These are phyloP conservation scores for Lasiodiplodia gonubiensis DNA, from an alignment of 2,329 filamentous ascomycete genomes.

Conservation along the genomic window DNA sequence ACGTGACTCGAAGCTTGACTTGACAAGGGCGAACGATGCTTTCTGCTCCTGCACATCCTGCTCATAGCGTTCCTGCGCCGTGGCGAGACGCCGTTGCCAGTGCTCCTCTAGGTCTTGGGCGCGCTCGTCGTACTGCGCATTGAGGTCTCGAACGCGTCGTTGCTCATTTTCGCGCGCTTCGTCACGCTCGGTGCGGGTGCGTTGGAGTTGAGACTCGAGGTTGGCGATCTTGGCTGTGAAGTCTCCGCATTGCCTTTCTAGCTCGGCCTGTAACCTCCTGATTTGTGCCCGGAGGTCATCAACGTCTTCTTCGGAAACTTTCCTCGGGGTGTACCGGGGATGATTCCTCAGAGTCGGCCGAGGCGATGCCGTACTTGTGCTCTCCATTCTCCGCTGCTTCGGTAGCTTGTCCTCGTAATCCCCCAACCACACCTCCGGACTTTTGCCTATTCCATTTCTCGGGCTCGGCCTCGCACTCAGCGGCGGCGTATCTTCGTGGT, in stretches of 20 bases:
- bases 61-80: conserved; percentile 11
- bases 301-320: background rate
- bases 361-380: background rate
- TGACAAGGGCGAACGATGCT: conserved; percentile 20
- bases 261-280: background rate
- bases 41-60: conserved; percentile 22
- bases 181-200: background rate
- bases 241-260: conserved; percentile 5
- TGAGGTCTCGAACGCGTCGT: conserved; percentile 10
- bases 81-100: conserved; percentile 12
- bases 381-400: background rate
- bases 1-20: conserved; percentile 20
- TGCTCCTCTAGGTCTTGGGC: conserved; percentile 11
- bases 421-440: conserved; percentile 19
- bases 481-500: conserved; percentile 25
- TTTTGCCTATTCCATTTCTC: background rate
- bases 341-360: background rate
- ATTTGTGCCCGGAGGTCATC: conserved; percentile 14
- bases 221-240: conserved; percentile 2
- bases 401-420: conserved; percentile 16
- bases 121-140: conserved; percentile 13
- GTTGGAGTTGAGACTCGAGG: conserved; percentile 18
- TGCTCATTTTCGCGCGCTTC: conserved; percentile 25
- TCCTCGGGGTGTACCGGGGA: background rate
- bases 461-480: conserved; percentile 5